These are phyloP conservation scores for Triticum turgidum DNA, from an alignment of 176 grass and related monocot species.

Conservation along the genomic window DNA sequence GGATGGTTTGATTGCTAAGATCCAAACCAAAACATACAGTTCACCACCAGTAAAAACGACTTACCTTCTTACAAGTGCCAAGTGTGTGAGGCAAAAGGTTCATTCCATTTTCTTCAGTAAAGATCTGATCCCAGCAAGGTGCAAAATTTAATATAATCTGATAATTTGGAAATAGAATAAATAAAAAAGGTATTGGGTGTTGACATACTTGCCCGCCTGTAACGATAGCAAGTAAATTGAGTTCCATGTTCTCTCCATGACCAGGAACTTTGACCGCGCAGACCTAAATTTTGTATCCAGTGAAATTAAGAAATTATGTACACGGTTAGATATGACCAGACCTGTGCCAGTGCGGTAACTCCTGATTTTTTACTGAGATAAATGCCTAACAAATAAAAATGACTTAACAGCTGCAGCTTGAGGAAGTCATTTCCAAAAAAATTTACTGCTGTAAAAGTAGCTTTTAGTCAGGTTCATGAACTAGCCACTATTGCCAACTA, in stretches of 20 bases:
- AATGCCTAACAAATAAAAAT: background rate
- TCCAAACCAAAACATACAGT: background rate
- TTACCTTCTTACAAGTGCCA: conserved; percentile 73
- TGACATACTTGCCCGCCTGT: conserved; percentile 47
- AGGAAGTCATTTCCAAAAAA: background rate
- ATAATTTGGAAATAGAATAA: background rate
- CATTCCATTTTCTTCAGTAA: conserved; percentile 60
- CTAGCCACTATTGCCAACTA: background rate
- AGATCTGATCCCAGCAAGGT: conserved; percentile 32
- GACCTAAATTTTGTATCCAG: conserved; percentile 23
- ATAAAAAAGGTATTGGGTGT: background rate
- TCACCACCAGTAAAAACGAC: background rate
- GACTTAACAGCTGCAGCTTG: background rate
- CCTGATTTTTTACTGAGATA: too few species aligned
- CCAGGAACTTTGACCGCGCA: conserved; percentile 51
- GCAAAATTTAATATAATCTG: background rate
- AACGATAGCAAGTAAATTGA: conserved; percentile 38
- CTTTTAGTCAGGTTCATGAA: background rate
- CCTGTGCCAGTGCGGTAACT: too few species aligned
- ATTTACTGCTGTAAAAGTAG: background rate
- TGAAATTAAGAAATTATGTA: background rate
- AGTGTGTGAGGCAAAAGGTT: conserved; percentile 64
- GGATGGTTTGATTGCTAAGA: background rate
- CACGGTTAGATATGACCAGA: background rate
- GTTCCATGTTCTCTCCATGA: conserved; percentile 51